Conservation (phyloP, 768 basidiomycete species). For the Coprinopsis marcescibilis region DNA sequence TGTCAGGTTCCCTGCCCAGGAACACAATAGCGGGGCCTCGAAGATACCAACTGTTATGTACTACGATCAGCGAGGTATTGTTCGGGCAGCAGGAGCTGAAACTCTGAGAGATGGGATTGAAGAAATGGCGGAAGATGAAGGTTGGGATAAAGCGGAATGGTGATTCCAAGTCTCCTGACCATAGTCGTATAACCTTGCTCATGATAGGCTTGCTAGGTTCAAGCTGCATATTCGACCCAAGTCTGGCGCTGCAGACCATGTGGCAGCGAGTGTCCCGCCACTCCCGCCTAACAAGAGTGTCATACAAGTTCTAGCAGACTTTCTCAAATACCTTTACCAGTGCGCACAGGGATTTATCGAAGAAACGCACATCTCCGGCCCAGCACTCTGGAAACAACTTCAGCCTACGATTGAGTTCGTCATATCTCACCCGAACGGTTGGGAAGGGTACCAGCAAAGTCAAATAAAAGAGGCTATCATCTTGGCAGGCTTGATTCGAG, state of each 20-base stretch:
- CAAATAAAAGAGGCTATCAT: conserved; percentile 42
- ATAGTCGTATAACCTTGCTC: background rate
- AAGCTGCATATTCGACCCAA: conserved; percentile 18
- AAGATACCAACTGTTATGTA: conserved; percentile 16
- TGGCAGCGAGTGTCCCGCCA: conserved; percentile 9
- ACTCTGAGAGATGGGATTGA: conserved; percentile 13
- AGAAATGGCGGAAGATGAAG: conserved; percentile 10
- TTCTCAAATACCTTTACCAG: conserved; percentile 32
- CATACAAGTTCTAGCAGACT: conserved; percentile 33
- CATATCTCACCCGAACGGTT: conserved; percentile 48
- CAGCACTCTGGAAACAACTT: conserved; percentile 15
- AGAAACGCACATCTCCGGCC: conserved; percentile 31
- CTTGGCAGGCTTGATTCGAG: conserved; percentile 37
- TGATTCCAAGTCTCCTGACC: background rate
- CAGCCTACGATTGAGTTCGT: conserved; percentile 34
- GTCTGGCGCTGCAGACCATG: background rate
- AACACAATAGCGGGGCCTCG: conserved; percentile 11
- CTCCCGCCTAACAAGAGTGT: conserved; percentile 31
- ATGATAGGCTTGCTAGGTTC: conserved; percentile 18
- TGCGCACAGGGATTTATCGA: conserved; percentile 31
- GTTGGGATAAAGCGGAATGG: conserved; percentile 14
- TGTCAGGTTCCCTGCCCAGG: conserved; percentile 14
- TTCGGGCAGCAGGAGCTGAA: conserved; percentile 12
- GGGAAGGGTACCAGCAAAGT: conserved; percentile 47
- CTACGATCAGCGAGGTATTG: conserved; percentile 11